Base-by-base conservation (phyloP, 2,329 filamentous ascomycete genomes). In the Aspergillus clavatus region DNA sequence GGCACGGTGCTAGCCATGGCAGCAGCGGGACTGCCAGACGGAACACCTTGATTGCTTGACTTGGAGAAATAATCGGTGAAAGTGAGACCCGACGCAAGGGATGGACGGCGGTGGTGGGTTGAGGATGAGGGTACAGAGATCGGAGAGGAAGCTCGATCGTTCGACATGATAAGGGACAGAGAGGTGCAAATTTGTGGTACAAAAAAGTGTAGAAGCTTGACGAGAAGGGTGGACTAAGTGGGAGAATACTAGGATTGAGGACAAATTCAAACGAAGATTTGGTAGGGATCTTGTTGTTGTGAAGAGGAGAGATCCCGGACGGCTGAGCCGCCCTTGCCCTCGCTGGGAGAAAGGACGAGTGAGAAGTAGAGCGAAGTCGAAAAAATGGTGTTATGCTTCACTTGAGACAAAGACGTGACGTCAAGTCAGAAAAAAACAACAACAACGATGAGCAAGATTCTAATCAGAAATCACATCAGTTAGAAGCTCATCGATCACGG, bases 1-100 rank as follows among this genome's bases (percentile, higher is more conserved):
- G 73, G 71, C 69, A 54, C 70, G 60, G 74, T 69, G 49, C 61
- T 57, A 43, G 59, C 46, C 78, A 80, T 84, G 48, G 85, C 73
- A 59, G 61, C 59, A 42, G 66, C 58, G 48, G 45, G 51, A 22
- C 47, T 50, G 23, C 42, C 47, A 14, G 38, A 24, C 22, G 39
- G 47, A 42, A 42, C 45, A 22, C 51, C 50, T 33, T 55, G 52
- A 36, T 43, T 56, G 35, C 54, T 59, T 8, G 61, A 51, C 45
- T 56, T 65, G 31, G 66, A 54, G 51, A 72, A 67, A 45, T 72
- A 60, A 41, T 73, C 71, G 43, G 66, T 56, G 46, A 71, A 63
- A 28, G 59, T 65, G 42, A 68, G 60, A 19, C 66, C 62, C 19
- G 69, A 59, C 22, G 69, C 69, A 47, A 75, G 61, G 38, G 75